A percentile compares a stretch with the other conserved stretches of the same genome.
Evolutionary conservation across 768 basidiomycete species (phyloP).

Genomic region (Cantharellus anzutake): DNA sequence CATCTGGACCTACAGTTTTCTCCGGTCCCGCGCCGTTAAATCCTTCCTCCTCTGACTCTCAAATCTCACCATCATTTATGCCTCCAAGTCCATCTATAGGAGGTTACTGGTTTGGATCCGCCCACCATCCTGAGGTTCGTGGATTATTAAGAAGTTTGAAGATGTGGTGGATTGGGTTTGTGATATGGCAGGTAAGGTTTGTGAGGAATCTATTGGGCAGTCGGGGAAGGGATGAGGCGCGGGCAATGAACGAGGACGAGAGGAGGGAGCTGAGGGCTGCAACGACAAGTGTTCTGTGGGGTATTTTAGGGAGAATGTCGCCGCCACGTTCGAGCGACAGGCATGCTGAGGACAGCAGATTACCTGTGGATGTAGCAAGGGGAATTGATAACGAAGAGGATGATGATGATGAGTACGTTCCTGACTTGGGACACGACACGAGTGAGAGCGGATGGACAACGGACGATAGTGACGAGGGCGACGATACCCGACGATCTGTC

Average conservation of each 20-base stretch:
- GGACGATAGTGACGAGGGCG: no score
- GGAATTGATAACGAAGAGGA: no score
- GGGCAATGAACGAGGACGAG: not conserved
- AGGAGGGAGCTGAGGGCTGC: not conserved
- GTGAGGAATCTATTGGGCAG: conserved; percentile 1
- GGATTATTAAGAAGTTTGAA: conserved; percentile 17
- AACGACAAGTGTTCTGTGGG: not conserved
- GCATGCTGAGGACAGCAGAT: not conserved
- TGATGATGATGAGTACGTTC: no score
- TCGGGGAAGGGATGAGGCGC: not conserved
- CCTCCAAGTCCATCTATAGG: conserved; percentile 11
- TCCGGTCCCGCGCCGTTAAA: no score
- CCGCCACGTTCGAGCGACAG: not conserved
- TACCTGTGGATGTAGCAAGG: not conserved
- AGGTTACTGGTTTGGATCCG: conserved; percentile 23
- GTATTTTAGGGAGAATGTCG: not conserved
- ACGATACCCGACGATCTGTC: no score
- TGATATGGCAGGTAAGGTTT: conserved; percentile 7
- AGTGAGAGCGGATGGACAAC: no score
- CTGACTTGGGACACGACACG: no score
- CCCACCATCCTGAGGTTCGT: conserved; percentile 24
- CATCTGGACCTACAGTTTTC: not conserved
- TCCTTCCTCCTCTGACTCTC: no score
- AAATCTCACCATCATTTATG: no score
- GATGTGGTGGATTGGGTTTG: conserved; percentile 14